Evolutionary conservation across 306 rosid genomes (phyloP), one percentile per base, ranked within the genome.

Genomic region (Amphicarpaea edgeworthii): DNA sequence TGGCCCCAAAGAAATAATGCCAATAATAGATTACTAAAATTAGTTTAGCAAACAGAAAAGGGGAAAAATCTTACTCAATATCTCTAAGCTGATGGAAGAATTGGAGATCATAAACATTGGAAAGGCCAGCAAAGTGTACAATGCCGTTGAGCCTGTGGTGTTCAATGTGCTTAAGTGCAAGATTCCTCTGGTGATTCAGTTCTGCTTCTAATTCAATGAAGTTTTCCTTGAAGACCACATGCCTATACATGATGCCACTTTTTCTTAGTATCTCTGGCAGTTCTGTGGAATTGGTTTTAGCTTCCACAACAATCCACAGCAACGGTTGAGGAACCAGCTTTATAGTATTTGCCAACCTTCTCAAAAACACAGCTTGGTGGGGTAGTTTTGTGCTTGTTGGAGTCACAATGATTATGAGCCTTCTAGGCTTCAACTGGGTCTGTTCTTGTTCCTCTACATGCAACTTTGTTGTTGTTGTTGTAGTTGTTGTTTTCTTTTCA

Each of bases 51-150:
- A 42, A 61, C 11, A 67, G 10, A 37, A 64, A 28, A 37, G n/a
- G 40, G 55, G 20, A 40, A 3, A 30, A 55, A 41, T 2, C 76
- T 58, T 92, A 95, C 98, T 92, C 92, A 37, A 92, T 90, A 71
- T 90, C 87, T 73, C 97, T 84, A 83, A 95, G 97, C 57, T 90
- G 92, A 30, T 90, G 74, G 82, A 95, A 95, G 89, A 95, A 95
- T 57, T 69, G 86, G 59, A 95, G 96, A 83, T 92, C 97, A 68
- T 95, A 92, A 17, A 87, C 91, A 75, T 92, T 95, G 58, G 92
- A 86, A 47, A 90, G 92, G 14, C 90, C 97, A 17, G 98, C 98
- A 79, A 95, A 92, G 70, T 95, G 98, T 8, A 95, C 97, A 19
- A 95, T 95, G 79, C 98, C 97, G 41, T 86, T 85, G 2, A 95